These are phyloP conservation scores for Geotrichum macrosporum DNA, from an alignment of 1,139 yeast species.

Conservation along the genomic window DNA sequence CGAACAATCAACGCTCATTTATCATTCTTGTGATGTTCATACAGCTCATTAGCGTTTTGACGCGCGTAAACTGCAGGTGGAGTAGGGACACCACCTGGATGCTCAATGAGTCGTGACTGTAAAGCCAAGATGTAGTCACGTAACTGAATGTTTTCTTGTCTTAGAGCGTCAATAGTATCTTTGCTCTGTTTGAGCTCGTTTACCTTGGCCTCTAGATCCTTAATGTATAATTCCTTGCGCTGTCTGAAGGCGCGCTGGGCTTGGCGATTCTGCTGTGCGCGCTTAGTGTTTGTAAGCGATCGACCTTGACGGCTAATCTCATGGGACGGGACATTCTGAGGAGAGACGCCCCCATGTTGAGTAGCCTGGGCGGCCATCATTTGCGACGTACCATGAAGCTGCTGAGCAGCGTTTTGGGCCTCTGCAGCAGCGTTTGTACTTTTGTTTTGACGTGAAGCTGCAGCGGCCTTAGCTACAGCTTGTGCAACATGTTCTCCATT, in stretches of 20 bases:
- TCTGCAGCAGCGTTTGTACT: constrained; percentile 11
- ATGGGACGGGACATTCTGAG: not conserved
- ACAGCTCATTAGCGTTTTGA: constrained; percentile 20
- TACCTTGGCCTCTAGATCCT: constrained; percentile 69
- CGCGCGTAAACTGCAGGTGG: constrained; percentile 44
- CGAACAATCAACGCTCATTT: constrained; percentile 3
- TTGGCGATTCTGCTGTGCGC: constrained; percentile 84
- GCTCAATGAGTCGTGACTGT: constrained; percentile 61
- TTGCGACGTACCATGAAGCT: constrained; percentile 9
- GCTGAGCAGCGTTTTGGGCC: constrained; percentile 7
- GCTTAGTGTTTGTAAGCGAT: constrained; percentile 59
- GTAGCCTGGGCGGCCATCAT: constrained; percentile 11
- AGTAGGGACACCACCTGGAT: constrained; percentile 40
- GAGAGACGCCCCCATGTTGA: constrained; percentile 5
- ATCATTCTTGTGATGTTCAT: constrained; percentile 16
- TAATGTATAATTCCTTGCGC: constrained; percentile 71
- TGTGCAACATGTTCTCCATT: constrained; percentile 18
- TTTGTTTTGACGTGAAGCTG: constrained; percentile 7
- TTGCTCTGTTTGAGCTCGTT: constrained; percentile 56
- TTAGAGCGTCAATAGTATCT: constrained; percentile 58
- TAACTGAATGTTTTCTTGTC: constrained; percentile 65
- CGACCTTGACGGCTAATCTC: constrained; percentile 40
- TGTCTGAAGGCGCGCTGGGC: constrained; percentile 87
- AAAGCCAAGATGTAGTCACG: constrained; percentile 68
- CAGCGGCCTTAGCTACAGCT: constrained; percentile 22